Evolutionary conservation across 192 early-diverging fungal genomes (phyloP), one percentile per base, ranked within the genome.

Genomic region (Nowakowskiella sp.): DNA sequence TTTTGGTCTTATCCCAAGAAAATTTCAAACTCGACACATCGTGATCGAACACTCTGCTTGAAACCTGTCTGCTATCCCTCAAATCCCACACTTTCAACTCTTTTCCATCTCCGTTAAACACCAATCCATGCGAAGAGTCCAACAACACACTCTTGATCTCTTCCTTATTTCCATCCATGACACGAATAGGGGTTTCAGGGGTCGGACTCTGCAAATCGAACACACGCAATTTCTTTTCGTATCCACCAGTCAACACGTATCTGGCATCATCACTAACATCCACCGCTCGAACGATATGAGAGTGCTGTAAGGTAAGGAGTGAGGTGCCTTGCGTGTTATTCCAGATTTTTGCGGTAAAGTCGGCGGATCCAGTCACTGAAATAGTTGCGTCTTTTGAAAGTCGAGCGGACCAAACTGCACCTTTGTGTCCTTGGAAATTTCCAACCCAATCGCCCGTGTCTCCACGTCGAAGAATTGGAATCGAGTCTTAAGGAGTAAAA

Each of bases 371-470:
- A 4, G 91, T 94, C 2, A 91, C 88, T 28, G 89, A 89, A 33
- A 76, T 73, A n/a, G 77, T 65, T 7, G 89, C 82, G 61, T 88
- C 84, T 23, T 75, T 70, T 13, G 76, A 84, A 46, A 94, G 74
- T 55, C 82, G 76, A 25, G 91, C 85, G 49, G 79, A 84, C 91
- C 91, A 91, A 2, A 94, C 88, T 0, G 90, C 90, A 32, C 90
- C 90, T 70, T 93, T 93, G 63, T 93, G 90, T 39, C 88, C 90
- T 57, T 83, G 56, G 49, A 93, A 93, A 7, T 85, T 89, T 10
- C 90, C 90, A 50, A 93, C 87, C 90, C 90, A 93, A 65, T 93
- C 90, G 45, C 90, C 90, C 1, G 90, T 93, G 32, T 79, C 74
- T 6, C 90, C 90, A 55, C 88, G 80, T 52, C 89, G 75, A 59